These are phyloP conservation scores for Fusarium solani-melongenae DNA, from an alignment of 2,329 filamentous ascomycete genomes.

Conservation along the genomic window DNA sequence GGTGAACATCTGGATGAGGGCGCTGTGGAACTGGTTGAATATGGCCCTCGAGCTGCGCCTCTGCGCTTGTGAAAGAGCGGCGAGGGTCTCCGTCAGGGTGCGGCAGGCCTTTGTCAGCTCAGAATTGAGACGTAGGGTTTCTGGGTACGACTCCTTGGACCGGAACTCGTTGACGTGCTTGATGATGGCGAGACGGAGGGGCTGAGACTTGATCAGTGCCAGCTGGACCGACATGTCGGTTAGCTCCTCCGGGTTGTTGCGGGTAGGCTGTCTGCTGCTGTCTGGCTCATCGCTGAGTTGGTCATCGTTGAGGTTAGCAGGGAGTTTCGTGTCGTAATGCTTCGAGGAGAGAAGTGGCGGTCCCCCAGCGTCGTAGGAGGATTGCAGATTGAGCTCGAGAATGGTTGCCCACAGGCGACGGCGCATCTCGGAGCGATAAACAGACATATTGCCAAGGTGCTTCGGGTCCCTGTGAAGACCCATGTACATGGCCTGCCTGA, in stretches of 20 bases:
- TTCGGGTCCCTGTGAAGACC: constrained; percentile 68
- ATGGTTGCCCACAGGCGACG: constrained; percentile 67
- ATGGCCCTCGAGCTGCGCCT: constrained; percentile 20
- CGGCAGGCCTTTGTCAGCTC: constrained; percentile 56
- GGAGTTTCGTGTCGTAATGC: constrained; percentile 63
- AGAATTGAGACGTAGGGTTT: constrained; percentile 58
- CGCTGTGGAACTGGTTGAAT: constrained; percentile 54
- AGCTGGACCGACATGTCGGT: constrained; percentile 63
- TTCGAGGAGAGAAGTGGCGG: constrained; percentile 58
- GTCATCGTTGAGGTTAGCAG: constrained; percentile 64
- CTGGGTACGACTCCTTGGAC: constrained; percentile 56
- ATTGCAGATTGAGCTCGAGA: constrained; percentile 64
- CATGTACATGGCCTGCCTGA: constrained; percentile 68
- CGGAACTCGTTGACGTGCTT: constrained; percentile 60
- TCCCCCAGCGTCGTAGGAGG: constrained; percentile 62
- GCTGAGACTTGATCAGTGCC: constrained; percentile 56
- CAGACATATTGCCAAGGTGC: constrained; percentile 59
- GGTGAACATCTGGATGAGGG: constrained; percentile 55
- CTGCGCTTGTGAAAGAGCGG: constrained; percentile 49
- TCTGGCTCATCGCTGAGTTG: constrained; percentile 56
- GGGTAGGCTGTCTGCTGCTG: constrained; percentile 18
- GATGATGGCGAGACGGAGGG: constrained; percentile 56
- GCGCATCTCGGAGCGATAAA: constrained; percentile 63
- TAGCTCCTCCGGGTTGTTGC: constrained; percentile 25
- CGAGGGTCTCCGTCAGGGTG: constrained; percentile 47